Evolutionary conservation across 139 green algal genomes (phyloP), one percentile per base, ranked within the genome.

Genomic region (Haematococcus sp.): DNA sequence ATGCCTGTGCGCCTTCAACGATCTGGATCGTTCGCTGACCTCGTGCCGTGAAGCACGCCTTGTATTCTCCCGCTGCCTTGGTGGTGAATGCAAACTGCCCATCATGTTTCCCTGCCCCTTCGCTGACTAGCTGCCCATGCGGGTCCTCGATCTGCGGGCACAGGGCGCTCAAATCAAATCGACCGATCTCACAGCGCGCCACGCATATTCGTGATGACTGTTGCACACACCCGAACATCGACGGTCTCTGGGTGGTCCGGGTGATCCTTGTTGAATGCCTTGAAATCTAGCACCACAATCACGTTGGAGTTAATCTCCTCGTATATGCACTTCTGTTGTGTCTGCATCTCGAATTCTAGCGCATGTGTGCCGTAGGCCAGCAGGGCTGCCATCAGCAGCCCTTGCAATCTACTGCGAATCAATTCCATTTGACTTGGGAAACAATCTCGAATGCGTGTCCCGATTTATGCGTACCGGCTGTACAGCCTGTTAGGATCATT

Each of bases 61-160:
- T 94, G 85, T 95, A 96, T 35, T 97, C 88, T 4, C 93, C 94
- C 33, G 87, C 84, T 31, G 67, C 46, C 20, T 90, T 88, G 32
- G 82, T 81, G 2, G 86, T 94, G 76, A 98, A 96, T 11, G 85
- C 85, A 74, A 97, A 96, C 58, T 95, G 82, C 0, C 85, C 90
- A 54, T 72, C 59, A 13, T 54, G 30, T n/a, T 74, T 70, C 0
- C 55, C 71, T 0, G 3, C 19, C 15, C 46, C 30, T 25, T 83
- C 77, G 25, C 75, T 55, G 27, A 83, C 34, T 33, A 72, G 23
- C 1, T 28, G 56, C 13, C 65, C 71, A 51, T 75, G 71, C 1
- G 71, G 71, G 33, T 71, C 71, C 71, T 79, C 71, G 2, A 83
- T 65, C 71, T 79, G 74, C 30, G 16, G 17, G 30, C n/a, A 4